Conservation (phyloP, 768 basidiomycete genomes). For the Boletus tomentosulus region DNA sequence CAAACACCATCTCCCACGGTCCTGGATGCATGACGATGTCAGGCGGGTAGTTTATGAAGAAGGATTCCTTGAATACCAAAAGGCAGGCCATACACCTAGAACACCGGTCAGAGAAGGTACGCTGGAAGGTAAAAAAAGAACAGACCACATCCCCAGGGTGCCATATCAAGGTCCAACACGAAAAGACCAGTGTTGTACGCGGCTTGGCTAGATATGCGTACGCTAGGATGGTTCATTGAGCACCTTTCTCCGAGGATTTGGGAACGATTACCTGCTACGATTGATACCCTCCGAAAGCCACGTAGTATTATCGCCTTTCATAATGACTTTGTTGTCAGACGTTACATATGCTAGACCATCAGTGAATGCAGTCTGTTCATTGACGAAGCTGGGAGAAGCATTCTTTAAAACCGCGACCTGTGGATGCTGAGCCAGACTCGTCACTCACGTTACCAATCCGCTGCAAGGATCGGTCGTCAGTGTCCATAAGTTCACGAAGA, state of each 20-base stretch:
- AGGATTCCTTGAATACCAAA: conserved; percentile 46
- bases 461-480: conserved; percentile 34
- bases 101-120: conserved; percentile 1
- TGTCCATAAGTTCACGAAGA: conserved; percentile 9
- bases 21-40: conserved; percentile 16
- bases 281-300: conserved; percentile 48
- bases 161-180: conserved; percentile 76
- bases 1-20: conserved; percentile 49
- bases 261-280: conserved; percentile 50
- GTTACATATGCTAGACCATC: conserved; percentile 54
- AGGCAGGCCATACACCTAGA: conserved; percentile 78
- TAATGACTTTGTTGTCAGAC: conserved; percentile 57
- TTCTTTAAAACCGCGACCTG: conserved; percentile 1
- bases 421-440: not conserved
- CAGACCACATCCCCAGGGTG: conserved; percentile 84
- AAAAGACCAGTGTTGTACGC: conserved; percentile 76
- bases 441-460: conserved; percentile 63
- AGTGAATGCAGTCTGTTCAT: conserved; percentile 48
- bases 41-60: not conserved
- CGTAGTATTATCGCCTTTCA: conserved; percentile 73
- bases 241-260: not conserved
- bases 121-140: not conserved
- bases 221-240: conserved; percentile 37
- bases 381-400: conserved; percentile 51
- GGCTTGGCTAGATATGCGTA: conserved; percentile 67